Evolutionary conservation across 371 early-diverging fungal genomes (phyloP).

Genomic region (Fennellomyces sp.): DNA sequence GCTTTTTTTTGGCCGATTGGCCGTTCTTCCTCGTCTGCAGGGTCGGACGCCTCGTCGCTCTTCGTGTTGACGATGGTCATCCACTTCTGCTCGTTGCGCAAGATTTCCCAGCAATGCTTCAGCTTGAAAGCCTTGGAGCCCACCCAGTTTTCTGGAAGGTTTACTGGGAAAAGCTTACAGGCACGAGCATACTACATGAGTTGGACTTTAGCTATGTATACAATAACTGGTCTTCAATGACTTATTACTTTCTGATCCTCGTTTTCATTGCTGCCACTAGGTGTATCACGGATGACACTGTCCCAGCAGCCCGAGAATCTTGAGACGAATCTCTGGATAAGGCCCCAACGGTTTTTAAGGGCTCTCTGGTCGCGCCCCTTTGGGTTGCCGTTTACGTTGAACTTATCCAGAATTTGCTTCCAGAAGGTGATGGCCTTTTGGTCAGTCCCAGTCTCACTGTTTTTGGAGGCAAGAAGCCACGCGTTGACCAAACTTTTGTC

Average conservation of each 20-base stretch:
- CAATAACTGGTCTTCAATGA: neutral
- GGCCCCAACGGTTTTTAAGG: neutral
- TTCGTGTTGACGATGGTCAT: neutral
- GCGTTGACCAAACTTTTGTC: neutral
- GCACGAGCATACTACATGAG: neutral
- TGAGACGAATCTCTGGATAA: neutral
- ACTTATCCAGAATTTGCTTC: neutral
- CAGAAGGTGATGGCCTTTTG: neutral
- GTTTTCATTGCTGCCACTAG: neutral
- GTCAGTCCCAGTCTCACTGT: neutral
- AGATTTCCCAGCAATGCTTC: neutral
- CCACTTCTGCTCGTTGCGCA: neutral
- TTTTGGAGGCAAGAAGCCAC: neutral
- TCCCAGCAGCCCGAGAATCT: neutral
- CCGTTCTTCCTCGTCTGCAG: neutral
- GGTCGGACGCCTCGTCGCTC: neutral
- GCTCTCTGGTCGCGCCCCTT: neutral
- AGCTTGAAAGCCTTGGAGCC: neutral
- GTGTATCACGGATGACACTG: too few species aligned
- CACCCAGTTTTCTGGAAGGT: neutral
- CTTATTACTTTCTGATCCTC: neutral
- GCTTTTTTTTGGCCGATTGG: neutral
- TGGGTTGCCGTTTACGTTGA: neutral
- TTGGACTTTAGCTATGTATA: neutral
- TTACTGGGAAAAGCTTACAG: too few species aligned